phyloP scores from a whole-genome alignment of 2,329 filamentous ascomycete genomes.

The Colletotrichum shisoi region DNA sequence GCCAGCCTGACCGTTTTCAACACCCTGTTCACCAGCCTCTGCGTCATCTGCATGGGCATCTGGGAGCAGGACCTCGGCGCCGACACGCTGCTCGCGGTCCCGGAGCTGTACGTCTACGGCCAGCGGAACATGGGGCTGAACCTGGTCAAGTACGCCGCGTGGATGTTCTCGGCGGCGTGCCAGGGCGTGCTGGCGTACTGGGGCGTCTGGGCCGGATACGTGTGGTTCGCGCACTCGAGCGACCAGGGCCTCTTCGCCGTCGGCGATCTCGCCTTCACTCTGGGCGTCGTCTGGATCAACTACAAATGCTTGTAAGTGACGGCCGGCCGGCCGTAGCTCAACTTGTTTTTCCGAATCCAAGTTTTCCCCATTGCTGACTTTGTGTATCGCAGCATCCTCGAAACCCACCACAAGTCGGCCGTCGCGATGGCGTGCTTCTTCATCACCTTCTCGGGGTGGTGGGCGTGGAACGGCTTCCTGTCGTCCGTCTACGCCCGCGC shows the following conservation, averaged over 20 bases:
- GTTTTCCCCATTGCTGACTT: no score
- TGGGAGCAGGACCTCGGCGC: constrained; percentile 89
- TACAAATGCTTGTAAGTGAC: constrained; percentile 74
- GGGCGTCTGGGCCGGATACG: constrained; percentile 63
- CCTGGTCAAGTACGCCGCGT: constrained; percentile 73
- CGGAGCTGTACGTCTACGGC: constrained; percentile 86
- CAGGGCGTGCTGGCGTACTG: constrained; percentile 81
- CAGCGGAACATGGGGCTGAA: constrained; percentile 78
- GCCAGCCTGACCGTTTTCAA: constrained; percentile 93
- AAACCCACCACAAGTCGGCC: constrained; percentile 77
- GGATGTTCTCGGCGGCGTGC: constrained; percentile 77
- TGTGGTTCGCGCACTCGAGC: constrained; percentile 59
- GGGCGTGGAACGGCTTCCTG: constrained; percentile 77
- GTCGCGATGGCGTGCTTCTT: constrained; percentile 68
- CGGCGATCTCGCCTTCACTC: constrained; percentile 75
- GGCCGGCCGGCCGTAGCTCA: no score
- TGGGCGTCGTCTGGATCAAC: constrained; percentile 75
- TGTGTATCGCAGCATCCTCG: constrained; percentile 63
- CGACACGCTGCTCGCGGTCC: constrained; percentile 87
- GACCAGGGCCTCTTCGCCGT: constrained; percentile 78
- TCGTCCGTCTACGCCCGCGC: constrained; percentile 64
- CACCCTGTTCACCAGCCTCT: constrained; percentile 88
- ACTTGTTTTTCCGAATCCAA: no score
- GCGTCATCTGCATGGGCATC: constrained; percentile 87
- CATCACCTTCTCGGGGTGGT: constrained; percentile 72